Evolutionary conservation across 2,329 filamentous ascomycete genomes (phyloP).

Genomic region (Falciphora oryzae): DNA sequence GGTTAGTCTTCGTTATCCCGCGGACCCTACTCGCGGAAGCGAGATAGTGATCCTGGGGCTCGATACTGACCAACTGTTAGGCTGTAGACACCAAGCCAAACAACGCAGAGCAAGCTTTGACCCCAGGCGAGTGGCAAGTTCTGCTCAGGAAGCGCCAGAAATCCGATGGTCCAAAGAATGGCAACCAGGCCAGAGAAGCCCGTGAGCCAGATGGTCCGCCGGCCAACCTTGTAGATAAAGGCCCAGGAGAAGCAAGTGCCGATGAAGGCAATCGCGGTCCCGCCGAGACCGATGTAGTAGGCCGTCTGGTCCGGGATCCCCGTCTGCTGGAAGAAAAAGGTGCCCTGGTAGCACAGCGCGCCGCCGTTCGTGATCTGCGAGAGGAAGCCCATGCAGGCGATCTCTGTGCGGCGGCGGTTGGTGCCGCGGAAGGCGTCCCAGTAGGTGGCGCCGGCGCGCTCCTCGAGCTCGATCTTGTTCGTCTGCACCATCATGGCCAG

Average conservation of each 20-base stretch:
- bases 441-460: conserved; percentile 33
- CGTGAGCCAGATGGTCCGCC: conserved; percentile 35
- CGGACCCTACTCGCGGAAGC: too few species aligned
- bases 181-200: conserved; percentile 33
- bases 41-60: too few species aligned
- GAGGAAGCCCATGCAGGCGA: conserved; percentile 35
- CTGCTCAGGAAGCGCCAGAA: conserved; percentile 33
- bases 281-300: conserved; percentile 36
- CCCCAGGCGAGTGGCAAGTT: conserved; percentile 30
- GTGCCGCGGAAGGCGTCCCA: conserved; percentile 42
- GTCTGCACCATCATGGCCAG: conserved; percentile 13
- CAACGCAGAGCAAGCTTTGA: conserved; percentile 34
- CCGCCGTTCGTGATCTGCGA: conserved; percentile 37
- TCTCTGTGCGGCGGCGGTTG: conserved; percentile 40
- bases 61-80: conserved; percentile 28
- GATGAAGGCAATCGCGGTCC: conserved; percentile 36
- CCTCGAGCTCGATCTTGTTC: conserved; percentile 21
- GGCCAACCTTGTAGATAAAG: conserved; percentile 35
- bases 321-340: conserved; percentile 42
- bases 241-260: conserved; percentile 39
- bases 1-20: too few species aligned
- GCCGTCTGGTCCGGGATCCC: conserved; percentile 32
- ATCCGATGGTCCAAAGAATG: conserved; percentile 38
- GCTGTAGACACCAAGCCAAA: conserved; percentile 39
- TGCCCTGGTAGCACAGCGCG: conserved; percentile 33